Conservation (phyloP, 2,329 filamentous ascomycete genomes). For the Colletotrichum graminicola region DNA sequence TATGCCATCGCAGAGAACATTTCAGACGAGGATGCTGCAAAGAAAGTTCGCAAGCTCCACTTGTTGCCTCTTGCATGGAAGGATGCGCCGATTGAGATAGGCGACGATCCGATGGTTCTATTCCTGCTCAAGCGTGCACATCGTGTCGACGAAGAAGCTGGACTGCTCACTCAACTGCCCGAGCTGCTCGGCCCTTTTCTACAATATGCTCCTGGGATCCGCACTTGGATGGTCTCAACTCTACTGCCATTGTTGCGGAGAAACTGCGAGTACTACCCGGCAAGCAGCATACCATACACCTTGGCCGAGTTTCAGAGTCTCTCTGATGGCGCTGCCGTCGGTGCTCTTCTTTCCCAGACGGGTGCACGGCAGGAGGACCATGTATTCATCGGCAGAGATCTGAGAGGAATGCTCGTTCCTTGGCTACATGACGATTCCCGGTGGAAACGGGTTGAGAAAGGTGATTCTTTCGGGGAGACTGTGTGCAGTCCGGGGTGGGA, state of each 20-base stretch:
- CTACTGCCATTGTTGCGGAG: slow-evolving; percentile 77
- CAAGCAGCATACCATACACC: slow-evolving; percentile 60
- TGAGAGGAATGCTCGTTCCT: slow-evolving; percentile 76
- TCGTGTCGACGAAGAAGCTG: slow-evolving; percentile 77
- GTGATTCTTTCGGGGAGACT: slow-evolving; percentile 36
- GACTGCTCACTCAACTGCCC: slow-evolving; percentile 76
- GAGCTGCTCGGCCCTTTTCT: slow-evolving; percentile 78
- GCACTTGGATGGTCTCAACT: slow-evolving; percentile 76
- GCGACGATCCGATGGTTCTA: slow-evolving; percentile 67
- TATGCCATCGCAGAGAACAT: slow-evolving; percentile 67
- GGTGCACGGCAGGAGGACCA: slow-evolving; percentile 55
- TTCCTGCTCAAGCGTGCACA: slow-evolving; percentile 78
- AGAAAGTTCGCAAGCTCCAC: slow-evolving; percentile 72
- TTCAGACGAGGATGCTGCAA: slow-evolving; percentile 73
- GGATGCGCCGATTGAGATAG: slow-evolving; percentile 60
- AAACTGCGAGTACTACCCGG: slow-evolving; percentile 77
- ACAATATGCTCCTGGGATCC: slow-evolving; percentile 69
- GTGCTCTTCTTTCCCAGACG: slow-evolving; percentile 71
- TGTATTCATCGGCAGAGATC: slow-evolving; percentile 68
- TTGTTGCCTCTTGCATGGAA: slow-evolving; percentile 69
- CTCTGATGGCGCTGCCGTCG: slow-evolving; percentile 69
- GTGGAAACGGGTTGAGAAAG: slow-evolving; percentile 55
- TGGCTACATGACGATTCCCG: slow-evolving; percentile 78
- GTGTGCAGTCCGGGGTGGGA: slow-evolving; percentile 74
- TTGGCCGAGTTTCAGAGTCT: slow-evolving; percentile 74